Base-by-base conservation (phyloP, 2,329 filamentous ascomycete species). In the Xylaria sp. region DNA sequence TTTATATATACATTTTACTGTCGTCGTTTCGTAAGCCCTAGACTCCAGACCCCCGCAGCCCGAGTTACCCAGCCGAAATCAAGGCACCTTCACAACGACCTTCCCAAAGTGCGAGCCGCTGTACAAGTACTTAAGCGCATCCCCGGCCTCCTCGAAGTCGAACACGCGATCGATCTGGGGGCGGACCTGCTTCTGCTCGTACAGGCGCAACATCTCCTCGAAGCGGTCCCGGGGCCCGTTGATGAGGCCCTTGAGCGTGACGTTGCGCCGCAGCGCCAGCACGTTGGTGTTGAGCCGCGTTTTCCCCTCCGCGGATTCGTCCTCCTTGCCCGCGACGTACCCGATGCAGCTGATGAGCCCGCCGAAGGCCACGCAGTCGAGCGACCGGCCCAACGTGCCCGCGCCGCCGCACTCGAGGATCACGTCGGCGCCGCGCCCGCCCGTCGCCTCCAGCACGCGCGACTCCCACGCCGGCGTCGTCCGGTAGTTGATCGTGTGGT, bases 171-270 rank as follows among this genome's bases (percentile, higher is more conserved):
- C 74, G 38, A 84, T 71, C 1, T 83, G 74, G 2, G 80, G 79
- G 45, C 66, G 71, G 39, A 82, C 78, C 56, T 66, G 47, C 52
- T 77, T 71, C 43, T 69, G 63, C 53, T 75, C 71, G 57, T 80
- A 80, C 42, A 79, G 78, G 26, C 43, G 51, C 37, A 78, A 59
- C 78, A 84, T 82, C 69, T 84, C 81, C 68, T 81, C 78, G 52
- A 84, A 80, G 39, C 78, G 71, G 57, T 84, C 81, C 58, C 76
- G 78, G 0, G 83, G 82, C 0, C 83, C 84, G 63, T 86, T 85
- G 24, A 84, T 59, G 7, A 86, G 80, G 0, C 84, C 70, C 61
- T 73, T 75, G 47, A 73, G 58, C 9, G 71, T 74, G 34, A 72
- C 69, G 47, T 76, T 74, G 34, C 69, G 57, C 39, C 63, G 57